Conservation (phyloP, 2,329 filamentous ascomycete species). For the Ophiostoma australiae region DNA sequence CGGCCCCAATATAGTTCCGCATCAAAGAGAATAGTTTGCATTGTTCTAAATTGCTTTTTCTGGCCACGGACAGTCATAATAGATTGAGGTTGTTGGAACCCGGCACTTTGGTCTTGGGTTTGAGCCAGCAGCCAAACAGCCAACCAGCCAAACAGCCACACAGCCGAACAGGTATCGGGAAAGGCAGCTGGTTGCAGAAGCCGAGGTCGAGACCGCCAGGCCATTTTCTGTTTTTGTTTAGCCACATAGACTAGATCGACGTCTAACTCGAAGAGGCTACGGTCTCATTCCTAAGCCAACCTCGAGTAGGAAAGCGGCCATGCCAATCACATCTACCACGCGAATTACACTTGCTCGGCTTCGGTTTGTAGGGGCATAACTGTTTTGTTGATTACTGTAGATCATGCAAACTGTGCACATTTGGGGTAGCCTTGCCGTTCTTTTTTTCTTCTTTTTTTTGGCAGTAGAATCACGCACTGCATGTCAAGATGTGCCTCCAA, state of each 20-base stretch:
- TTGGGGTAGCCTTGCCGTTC: background rate
- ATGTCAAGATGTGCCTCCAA: background rate
- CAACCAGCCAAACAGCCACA: background rate
- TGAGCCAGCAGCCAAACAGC: background rate
- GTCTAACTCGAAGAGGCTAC: constrained; percentile 12
- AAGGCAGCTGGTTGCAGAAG: no score
- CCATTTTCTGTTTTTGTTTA: background rate
- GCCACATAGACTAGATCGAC: constrained; percentile 7
- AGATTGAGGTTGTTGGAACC: background rate
- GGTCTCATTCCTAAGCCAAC: constrained; percentile 6
- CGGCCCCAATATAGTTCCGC: background rate
- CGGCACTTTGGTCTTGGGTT: constrained; percentile 2
- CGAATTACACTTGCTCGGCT: background rate
- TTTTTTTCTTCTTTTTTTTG: background rate
- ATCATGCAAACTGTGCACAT: background rate
- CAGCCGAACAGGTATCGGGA: no score
- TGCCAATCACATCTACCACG: background rate
- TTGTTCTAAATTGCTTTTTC: background rate
- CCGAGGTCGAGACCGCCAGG: background rate
- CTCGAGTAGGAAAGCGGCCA: constrained; percentile 6
- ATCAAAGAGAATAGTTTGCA: background rate
- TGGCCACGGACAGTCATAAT: background rate
- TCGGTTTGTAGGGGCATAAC: background rate
- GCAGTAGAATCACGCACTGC: background rate
- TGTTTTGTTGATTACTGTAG: background rate